Evolutionary conservation across 495 filamentous ascomycete genomes (phyloP).

Genomic region (Immersiella caudata): DNA sequence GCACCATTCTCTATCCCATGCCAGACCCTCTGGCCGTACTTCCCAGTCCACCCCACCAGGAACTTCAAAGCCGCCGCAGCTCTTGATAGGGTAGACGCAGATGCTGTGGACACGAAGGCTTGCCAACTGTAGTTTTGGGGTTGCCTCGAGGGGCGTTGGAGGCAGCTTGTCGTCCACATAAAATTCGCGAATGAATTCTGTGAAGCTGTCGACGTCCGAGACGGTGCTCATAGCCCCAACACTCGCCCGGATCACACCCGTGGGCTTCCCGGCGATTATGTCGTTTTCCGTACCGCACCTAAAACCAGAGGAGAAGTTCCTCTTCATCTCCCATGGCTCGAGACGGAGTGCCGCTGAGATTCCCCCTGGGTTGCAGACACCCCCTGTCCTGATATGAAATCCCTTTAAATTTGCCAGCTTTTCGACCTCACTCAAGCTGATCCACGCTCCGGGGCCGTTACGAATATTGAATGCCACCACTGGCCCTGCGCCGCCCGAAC

Average conservation of each 20-base stretch:
- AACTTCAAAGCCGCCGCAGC: slow-evolving; percentile 77
- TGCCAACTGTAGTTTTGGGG: slow-evolving; percentile 16
- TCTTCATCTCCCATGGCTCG: slow-evolving; percentile 74
- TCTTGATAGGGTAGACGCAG: slow-evolving; percentile 83
- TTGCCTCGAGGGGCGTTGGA: not conserved
- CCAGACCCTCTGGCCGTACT: slow-evolving; percentile 73
- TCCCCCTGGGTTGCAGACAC: slow-evolving; percentile 90
- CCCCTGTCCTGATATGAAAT: slow-evolving; percentile 82
- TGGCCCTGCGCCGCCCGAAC: slow-evolving; percentile 57
- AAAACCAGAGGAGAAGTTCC: slow-evolving; percentile 78
- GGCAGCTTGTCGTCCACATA: slow-evolving; percentile 59
- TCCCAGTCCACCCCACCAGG: slow-evolving; percentile 69
- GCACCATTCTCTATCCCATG: slow-evolving; percentile 95
- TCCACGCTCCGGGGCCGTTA: slow-evolving; percentile 67
- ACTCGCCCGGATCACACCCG: slow-evolving; percentile 81
- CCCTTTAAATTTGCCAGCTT: slow-evolving; percentile 75
- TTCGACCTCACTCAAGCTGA: slow-evolving; percentile 82
- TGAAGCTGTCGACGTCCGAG: slow-evolving; percentile 70
- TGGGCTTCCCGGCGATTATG: slow-evolving; percentile 79
- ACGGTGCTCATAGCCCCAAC: slow-evolving; percentile 86
- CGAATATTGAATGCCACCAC: slow-evolving; percentile 82
- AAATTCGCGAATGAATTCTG: slow-evolving; percentile 75
- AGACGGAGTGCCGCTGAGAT: slow-evolving; percentile 69
- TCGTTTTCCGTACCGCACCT: slow-evolving; percentile 81
- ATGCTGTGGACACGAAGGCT: slow-evolving; percentile 60